Percentiles rank a stretch among this genome's conserved stretches.
Evolutionary conservation across 225 moss, liverwort and hornwort species (phyloP).

Genomic region (Rhytidiadelphus loreus): DNA sequence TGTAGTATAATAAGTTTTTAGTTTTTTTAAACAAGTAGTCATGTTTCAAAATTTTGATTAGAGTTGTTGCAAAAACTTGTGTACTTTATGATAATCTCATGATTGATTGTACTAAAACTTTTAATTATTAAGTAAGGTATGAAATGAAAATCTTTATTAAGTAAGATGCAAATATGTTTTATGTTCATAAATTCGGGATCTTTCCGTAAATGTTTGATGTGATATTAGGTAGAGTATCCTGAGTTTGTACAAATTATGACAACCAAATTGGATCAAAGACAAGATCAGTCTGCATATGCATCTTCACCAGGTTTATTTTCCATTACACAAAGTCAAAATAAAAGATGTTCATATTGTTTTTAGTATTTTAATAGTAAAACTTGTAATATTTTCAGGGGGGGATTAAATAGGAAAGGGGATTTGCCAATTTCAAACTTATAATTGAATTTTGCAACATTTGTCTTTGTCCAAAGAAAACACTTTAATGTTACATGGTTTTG

Average conservation of each 20-base stretch:
- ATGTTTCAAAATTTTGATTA: background rate
- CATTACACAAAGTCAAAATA: background rate
- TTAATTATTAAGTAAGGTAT: too few relatives aligned
- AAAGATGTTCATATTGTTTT: background rate
- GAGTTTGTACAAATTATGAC: constrained; percentile 99
- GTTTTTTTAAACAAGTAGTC: fast-evolving
- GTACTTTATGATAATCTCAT: background rate
- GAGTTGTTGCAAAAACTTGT: fast-evolving
- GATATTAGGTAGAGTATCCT: constrained; percentile 69
- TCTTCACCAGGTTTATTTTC: background rate
- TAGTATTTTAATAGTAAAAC: background rate
- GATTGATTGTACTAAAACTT: too few relatives aligned
- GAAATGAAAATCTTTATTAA: too few relatives aligned
- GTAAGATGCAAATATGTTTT: too few relatives aligned
- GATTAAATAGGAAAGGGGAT: too few relatives aligned
- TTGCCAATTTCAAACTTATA: background rate
- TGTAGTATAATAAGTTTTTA: background rate
- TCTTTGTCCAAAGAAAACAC: too few relatives aligned
- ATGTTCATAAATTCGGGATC: too few relatives aligned
- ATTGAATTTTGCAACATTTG: background rate
- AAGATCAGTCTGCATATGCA: constrained; percentile 14
- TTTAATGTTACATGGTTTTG: too few relatives aligned
- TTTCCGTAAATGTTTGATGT: too few relatives aligned
- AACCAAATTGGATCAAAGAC: constrained; percentile 60
- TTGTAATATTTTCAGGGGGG: too few relatives aligned